phyloP scores from a whole-genome alignment of 768 basidiomycete species.

The Phallus indusiatus region DNA sequence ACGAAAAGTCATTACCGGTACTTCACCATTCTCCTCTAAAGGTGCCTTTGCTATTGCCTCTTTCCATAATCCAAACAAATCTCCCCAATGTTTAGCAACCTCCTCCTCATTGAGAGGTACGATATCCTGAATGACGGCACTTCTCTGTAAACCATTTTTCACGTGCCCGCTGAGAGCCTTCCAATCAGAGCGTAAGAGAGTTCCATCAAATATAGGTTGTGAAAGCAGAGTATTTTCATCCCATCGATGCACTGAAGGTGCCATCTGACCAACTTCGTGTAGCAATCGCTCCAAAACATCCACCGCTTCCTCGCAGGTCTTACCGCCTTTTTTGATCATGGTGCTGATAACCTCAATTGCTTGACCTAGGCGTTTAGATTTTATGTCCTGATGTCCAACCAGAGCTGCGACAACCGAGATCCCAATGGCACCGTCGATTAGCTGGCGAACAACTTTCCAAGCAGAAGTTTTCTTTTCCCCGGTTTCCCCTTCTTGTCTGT shows the following conservation, averaged over 20 bases:
- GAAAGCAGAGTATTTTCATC: slow-evolving; percentile 41
- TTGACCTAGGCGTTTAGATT: slow-evolving; percentile 22
- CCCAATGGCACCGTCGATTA: slow-evolving; percentile 53
- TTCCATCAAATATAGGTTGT: slow-evolving; percentile 41
- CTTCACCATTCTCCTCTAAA: slow-evolving; percentile 32
- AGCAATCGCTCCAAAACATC: slow-evolving; percentile 37
- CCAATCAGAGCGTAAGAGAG: slow-evolving; percentile 48
- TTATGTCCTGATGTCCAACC: slow-evolving; percentile 23
- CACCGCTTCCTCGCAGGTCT: slow-evolving; percentile 44
- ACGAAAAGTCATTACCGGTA: slow-evolving; percentile 38
- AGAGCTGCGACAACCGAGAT: slow-evolving; percentile 46
- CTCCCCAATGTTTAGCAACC: slow-evolving; percentile 38
- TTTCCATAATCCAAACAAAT: slow-evolving; percentile 46
- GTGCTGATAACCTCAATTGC: slow-evolving; percentile 39
- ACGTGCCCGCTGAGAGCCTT: slow-evolving; percentile 37
- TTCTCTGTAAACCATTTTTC: slow-evolving; percentile 43
- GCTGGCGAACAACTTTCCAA: slow-evolving; percentile 41
- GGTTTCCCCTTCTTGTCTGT: slow-evolving; percentile 2
- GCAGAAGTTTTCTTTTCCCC: slow-evolving; percentile 8
- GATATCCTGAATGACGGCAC: slow-evolving; percentile 44
- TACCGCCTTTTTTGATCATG: slow-evolving; percentile 50
- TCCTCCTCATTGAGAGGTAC: slow-evolving; percentile 50
- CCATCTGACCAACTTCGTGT: slow-evolving; percentile 2
- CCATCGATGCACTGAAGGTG: slow-evolving; percentile 32
- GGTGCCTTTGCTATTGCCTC: slow-evolving; percentile 34